These are phyloP conservation scores for Eurotiales sp. DNA, from an alignment of 2,329 filamentous ascomycete genomes.

Conservation along the genomic window DNA sequence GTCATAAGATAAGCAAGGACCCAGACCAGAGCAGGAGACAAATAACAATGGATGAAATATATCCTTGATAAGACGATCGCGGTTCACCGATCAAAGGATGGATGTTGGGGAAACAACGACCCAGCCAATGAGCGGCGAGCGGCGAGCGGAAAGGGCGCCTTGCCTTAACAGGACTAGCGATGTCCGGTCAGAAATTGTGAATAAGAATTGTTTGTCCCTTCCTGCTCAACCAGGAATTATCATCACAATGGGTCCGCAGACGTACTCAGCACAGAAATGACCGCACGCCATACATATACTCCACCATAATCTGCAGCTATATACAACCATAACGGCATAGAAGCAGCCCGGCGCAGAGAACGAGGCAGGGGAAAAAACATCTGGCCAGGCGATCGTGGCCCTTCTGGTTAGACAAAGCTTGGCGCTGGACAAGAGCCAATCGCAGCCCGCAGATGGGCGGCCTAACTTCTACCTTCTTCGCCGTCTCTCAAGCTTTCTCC, in stretches of 20 bases:
- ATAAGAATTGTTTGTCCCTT: too few relatives aligned
- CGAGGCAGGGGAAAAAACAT: not conserved
- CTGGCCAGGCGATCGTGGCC: slow-evolving; percentile 9
- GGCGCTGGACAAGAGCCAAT: slow-evolving; percentile 13
- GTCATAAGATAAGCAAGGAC: too few relatives aligned
- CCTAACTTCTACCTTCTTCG: slow-evolving; percentile 12
- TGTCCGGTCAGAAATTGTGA: too few relatives aligned
- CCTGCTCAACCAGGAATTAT: too few relatives aligned
- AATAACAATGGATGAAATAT: too few relatives aligned
- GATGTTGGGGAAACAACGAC: not conserved
- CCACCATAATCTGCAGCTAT: not conserved
- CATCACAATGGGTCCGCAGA: too few relatives aligned
- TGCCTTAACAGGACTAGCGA: not conserved
- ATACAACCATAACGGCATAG: too few relatives aligned
- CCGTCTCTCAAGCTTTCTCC: slow-evolving; percentile 11
- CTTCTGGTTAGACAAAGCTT: slow-evolving; percentile 14
- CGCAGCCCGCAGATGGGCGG: slow-evolving; percentile 12
- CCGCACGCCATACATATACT: not conserved
- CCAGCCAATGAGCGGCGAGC: not conserved
- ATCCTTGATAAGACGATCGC: too few relatives aligned
- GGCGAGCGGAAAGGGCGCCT: not conserved
- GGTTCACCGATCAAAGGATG: too few relatives aligned
- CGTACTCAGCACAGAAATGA: too few relatives aligned
- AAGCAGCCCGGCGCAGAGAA: not conserved
- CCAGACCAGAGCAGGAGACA: too few relatives aligned